These are phyloP conservation scores for Coemansia sp. DNA, from an alignment of 192 early-diverging fungal species.

Conservation along the genomic window DNA sequence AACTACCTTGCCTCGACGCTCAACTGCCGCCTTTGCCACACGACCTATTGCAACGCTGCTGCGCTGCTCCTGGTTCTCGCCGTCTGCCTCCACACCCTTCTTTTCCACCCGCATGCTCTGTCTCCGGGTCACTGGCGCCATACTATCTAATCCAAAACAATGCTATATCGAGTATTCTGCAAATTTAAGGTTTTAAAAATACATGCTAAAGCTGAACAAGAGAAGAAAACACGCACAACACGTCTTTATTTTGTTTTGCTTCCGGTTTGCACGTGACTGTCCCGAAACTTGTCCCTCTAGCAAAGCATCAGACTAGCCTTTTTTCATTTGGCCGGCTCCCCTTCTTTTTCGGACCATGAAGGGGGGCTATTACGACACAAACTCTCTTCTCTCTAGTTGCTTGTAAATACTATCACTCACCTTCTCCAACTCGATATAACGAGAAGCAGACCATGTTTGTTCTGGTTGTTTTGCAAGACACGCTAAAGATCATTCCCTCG, in stretches of 20 bases:
- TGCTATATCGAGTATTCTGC: too few species aligned
- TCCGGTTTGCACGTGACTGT: not conserved
- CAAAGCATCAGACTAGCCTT: not conserved
- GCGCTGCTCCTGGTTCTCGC: not conserved
- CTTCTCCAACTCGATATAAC: not conserved
- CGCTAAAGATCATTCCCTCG: constrained; percentile 76
- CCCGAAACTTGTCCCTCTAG: not conserved
- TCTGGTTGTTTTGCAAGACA: constrained; percentile 79
- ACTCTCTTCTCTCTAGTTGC: too few species aligned
- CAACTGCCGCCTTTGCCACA: constrained; percentile 27
- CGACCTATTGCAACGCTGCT: constrained; percentile 17
- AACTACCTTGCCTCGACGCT: constrained; percentile 27
- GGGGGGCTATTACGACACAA: too few species aligned
- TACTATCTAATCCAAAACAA: too few species aligned
- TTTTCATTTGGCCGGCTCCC: not conserved
- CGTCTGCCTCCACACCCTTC: constrained; percentile 8
- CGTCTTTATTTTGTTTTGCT: not conserved
- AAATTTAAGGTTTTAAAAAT: constrained; percentile 9
- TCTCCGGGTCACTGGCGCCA: constrained; percentile 32
- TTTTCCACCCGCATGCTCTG: constrained; percentile 32
- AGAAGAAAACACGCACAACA: not conserved
- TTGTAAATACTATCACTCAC: not conserved
- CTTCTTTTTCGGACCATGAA: not conserved
- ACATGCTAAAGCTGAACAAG: not conserved
- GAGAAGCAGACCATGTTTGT: constrained; percentile 71